Evolutionary conservation across 306 rosid genomes (phyloP).

Genomic region (Corylus avellana): DNA sequence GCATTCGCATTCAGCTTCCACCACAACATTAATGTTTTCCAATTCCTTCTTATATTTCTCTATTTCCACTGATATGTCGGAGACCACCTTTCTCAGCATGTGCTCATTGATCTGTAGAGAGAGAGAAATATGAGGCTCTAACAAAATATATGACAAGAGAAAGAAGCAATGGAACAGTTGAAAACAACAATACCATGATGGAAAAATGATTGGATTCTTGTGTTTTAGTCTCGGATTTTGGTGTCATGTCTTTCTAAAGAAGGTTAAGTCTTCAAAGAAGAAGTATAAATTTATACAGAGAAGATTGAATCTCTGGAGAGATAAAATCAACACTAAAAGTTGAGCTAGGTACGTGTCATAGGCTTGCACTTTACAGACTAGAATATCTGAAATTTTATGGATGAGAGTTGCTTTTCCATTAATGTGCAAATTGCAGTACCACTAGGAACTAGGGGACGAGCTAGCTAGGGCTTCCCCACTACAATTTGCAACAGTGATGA

Average conservation of each 20-base stretch:
- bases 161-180: background rate
- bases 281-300: background rate
- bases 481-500: background rate
- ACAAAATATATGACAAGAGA: background rate
- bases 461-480: slow-evolving; percentile 3
- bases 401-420: slow-evolving; percentile 17
- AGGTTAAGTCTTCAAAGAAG: background rate
- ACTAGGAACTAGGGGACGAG: slow-evolving; percentile 11
- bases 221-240: slow-evolving; percentile 15
- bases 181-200: slow-evolving; percentile 28
- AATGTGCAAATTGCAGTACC: slow-evolving; percentile 36
- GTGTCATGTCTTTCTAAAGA: background rate
- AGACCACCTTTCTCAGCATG: slow-evolving; percentile 43
- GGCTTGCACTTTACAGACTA: slow-evolving; percentile 35
- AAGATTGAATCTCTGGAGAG: background rate
- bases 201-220: slow-evolving; percentile 9
- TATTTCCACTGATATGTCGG: slow-evolving; percentile 44
- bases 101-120: slow-evolving; percentile 25
- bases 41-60: slow-evolving; percentile 23
- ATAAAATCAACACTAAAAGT: slow-evolving; percentile 25
- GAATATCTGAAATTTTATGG: slow-evolving; percentile 32
- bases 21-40: slow-evolving; percentile 14
- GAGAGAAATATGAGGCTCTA: background rate
- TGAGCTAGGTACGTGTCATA: background rate
- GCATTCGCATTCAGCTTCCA: slow-evolving; percentile 58